Evolutionary conservation across 2,329 filamentous ascomycete species (phyloP).

Genomic region (Camillea tinctor): DNA sequence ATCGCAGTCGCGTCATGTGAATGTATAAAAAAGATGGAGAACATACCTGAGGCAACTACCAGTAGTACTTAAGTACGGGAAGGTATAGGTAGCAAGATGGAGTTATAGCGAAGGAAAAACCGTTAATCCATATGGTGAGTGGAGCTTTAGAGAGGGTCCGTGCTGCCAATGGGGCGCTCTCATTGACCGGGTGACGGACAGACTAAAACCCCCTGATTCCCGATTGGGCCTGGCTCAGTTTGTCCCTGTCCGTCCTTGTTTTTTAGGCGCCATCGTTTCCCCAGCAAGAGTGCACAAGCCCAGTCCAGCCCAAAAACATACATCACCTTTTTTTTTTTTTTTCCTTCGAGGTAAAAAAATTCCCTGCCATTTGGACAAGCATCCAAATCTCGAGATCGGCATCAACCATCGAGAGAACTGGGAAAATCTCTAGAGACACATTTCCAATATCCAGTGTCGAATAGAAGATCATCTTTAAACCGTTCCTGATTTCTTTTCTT

Average conservation of each 20-base stretch:
- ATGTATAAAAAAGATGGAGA: neutral
- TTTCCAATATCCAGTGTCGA: neutral
- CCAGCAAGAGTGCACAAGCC: neutral
- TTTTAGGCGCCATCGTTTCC: neutral
- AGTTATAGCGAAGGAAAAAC: neutral
- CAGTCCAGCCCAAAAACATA: neutral
- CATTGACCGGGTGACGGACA: neutral
- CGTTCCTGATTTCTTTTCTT: too few relatives aligned
- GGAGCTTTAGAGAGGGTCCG: too few relatives aligned
- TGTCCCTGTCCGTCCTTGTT: neutral
- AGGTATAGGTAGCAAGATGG: neutral
- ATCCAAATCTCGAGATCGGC: constrained; percentile 15
- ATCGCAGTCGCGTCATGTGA: neutral
- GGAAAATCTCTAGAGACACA: neutral
- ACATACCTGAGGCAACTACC: neutral
- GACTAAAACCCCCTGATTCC: neutral
- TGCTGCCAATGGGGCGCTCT: neutral
- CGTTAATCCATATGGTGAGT: neutral
- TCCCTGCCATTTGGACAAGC: constrained; percentile 1
- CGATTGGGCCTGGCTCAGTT: neutral
- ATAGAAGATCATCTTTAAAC: constrained; percentile 6
- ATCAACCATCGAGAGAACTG: constrained; percentile 8
- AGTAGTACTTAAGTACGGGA: too few relatives aligned
- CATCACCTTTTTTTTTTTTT: neutral
- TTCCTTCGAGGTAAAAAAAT: constrained; percentile 11